Base-by-base conservation (phyloP, 768 basidiomycete genomes). In the Auricularia sp. region DNA sequence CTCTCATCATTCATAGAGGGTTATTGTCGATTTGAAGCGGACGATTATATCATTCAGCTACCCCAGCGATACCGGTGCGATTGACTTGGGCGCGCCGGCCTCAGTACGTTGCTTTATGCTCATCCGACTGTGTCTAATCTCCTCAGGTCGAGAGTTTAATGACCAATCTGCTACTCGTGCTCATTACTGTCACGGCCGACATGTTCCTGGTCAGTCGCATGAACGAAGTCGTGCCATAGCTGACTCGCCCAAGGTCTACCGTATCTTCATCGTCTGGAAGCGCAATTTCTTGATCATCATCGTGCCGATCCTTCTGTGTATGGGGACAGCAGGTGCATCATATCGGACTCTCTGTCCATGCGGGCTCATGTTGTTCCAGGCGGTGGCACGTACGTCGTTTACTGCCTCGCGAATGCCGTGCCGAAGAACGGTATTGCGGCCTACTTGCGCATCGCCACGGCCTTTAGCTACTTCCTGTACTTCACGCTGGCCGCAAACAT, bases 261-360 rank as follows among this genome's bases (percentile, higher is more conserved):
- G 75, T 42, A 75, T 75, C 65, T 76, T 67, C 61, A 72, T 74
- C 44, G 75, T 76, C 10, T 76, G 75, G 75, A 72, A 73, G 5
- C 64, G 70, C 58, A 68, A 70, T 62, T 75, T 73, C 73, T 65
- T 67, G 64, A 70, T 75, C 65, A 73, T 71, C 42, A 63, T 73
- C 35, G 44, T 74, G 11, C 75, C 75, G 2, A 68, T 74, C 37
- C 62, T 71, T 18, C 70, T 76, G 29, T 71, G 75, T 54, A 69
- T 70, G 36, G 75, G 69, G 11, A 75, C 74, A 14, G 72, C 74
- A 11, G 67, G 75, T 73, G 65, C 65, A 71, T 64, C 16, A 10
- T 10, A 13, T 18, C 2, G 8, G 18, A 6, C 47, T 6, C 47
- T 6, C 47, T 51, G 5, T 51, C 6, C 8, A 6, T 6, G 47